A percentile compares a stretch with the other conserved stretches of the same genome.
Conservation (phyloP, 139 green algal genomes). For the Chlorella sp. region DNA sequence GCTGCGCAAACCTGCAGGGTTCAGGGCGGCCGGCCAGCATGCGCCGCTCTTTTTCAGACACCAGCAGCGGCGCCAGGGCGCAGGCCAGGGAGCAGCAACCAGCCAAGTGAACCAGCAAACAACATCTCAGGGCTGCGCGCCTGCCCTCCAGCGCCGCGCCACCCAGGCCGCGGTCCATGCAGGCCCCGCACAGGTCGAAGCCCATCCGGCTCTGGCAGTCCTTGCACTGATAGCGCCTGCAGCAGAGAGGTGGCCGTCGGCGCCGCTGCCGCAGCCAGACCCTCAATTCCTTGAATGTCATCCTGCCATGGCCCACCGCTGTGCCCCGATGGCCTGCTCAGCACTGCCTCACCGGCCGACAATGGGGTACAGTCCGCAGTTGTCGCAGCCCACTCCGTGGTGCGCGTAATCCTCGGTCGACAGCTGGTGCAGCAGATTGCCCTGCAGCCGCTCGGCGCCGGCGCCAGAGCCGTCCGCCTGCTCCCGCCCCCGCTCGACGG, state of each 20-base stretch:
- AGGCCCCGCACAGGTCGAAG: conserved; percentile 53
- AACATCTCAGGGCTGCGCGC: not conserved
- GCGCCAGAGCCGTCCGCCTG: not conserved
- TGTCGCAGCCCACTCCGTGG: conserved; percentile 41
- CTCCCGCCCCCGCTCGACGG: not conserved
- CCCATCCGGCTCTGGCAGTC: conserved; percentile 44
- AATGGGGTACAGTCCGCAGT: conserved; percentile 33
- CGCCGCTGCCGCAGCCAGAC: not conserved
- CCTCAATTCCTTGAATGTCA: too few relatives aligned
- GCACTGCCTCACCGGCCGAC: not conserved
- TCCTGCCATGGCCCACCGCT: too few relatives aligned
- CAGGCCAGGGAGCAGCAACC: too few relatives aligned
- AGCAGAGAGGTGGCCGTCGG: not conserved
- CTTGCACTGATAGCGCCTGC: conserved; percentile 30
- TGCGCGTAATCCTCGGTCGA: conserved; percentile 20
- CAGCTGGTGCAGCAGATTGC: not conserved
- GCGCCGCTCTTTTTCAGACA: too few relatives aligned
- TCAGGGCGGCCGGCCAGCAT: not conserved
- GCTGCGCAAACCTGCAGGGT: conserved; percentile 50
- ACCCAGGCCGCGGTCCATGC: conserved; percentile 27
- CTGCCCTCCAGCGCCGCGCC: conserved; percentile 21
- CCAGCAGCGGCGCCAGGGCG: too few relatives aligned
- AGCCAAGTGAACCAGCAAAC: not conserved
- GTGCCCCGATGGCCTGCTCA: too few relatives aligned
- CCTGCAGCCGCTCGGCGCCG: conserved; percentile 1